Conservation (phyloP, 257 asterid genomes). For the Forsythia suspensa region DNA sequence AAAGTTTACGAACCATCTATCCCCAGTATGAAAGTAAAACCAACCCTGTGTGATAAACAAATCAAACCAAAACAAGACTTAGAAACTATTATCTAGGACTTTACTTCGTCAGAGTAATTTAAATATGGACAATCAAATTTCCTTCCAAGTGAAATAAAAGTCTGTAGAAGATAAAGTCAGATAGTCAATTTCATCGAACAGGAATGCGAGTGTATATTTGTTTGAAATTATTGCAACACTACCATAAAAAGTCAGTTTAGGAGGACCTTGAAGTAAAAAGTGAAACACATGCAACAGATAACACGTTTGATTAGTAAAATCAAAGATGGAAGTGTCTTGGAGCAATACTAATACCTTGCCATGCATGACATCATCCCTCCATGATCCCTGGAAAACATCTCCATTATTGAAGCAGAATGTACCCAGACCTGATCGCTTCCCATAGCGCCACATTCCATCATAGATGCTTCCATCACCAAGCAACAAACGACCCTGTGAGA, state of each 20-base stretch:
- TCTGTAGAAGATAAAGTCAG: conserved; percentile 10
- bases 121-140: neutral
- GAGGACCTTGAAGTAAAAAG: neutral
- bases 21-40: conserved; percentile 91
- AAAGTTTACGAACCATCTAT: conserved; percentile 88
- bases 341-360: conserved; percentile 69
- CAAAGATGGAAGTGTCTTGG: neutral
- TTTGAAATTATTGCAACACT: neutral
- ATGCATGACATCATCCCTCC: conserved; percentile 99
- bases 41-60: conserved; percentile 62
- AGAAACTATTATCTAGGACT: conserved; percentile 3
- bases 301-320: neutral
- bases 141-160: neutral
- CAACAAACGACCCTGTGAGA: conserved; percentile 75
- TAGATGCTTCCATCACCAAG: conserved; percentile 85
- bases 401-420: conserved; percentile 86
- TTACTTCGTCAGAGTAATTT: conserved; percentile 4
- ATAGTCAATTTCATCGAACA: neutral
- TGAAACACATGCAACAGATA: neutral
- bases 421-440: conserved; percentile 89
- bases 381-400: conserved; percentile 88
- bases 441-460: conserved; percentile 96
- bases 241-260: conserved; percentile 4
- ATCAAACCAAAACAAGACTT: conserved; percentile 16
- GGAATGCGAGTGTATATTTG: neutral